Evolutionary conservation across 2,329 filamentous ascomycete genomes (phyloP), one percentile per base, ranked within the genome.

Genomic region (Claviceps pazoutovae): DNA sequence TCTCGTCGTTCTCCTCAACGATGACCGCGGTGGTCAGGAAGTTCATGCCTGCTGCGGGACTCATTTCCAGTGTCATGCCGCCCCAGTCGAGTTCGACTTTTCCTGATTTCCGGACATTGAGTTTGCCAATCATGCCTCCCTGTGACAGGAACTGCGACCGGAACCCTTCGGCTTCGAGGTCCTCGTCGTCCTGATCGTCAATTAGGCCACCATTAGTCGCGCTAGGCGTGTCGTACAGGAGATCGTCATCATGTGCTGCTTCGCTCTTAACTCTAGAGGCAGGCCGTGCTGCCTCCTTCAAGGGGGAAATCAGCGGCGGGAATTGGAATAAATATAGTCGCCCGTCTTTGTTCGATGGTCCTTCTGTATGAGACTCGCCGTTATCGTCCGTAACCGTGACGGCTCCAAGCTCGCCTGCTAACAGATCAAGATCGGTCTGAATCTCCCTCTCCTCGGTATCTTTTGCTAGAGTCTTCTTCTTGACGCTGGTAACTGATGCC

Each of bases 311-410:
- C 4, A 82, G 67, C 5, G 79, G 79, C 42, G 80, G 80, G 57
- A 84, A 77, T 58, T 83, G 80, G 66, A 83, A 83, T 48, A 84
- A 69, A 55, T 82, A 83, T 50, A 83, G 63, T 39, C 77, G 72
- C 21, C 80, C 79, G 46, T 81, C 77, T 56, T 70, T 70, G 62
- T 68, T 64, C 46, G 62, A 56, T 2, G 62, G 61, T 7, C 56
- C 62, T 44, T 63, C 61, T 16, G 54, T 56, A 51, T 60, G 61
- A 19, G 57, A 53, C 14, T 61, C 61, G 48, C 62, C 60, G 14
- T 57, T 59, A 21, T 64, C 59, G 41, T 62, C 61, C 21, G 62
- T 59, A 13, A 68, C 59, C 17, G 64, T 62, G 44, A 66, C 57
- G 41, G 66, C 62, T 23, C 70, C 71, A n/a, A 74, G 60, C 51